Base-by-base conservation (phyloP, 1,284 basidiomycete species). In the Athelia psychrophila region DNA sequence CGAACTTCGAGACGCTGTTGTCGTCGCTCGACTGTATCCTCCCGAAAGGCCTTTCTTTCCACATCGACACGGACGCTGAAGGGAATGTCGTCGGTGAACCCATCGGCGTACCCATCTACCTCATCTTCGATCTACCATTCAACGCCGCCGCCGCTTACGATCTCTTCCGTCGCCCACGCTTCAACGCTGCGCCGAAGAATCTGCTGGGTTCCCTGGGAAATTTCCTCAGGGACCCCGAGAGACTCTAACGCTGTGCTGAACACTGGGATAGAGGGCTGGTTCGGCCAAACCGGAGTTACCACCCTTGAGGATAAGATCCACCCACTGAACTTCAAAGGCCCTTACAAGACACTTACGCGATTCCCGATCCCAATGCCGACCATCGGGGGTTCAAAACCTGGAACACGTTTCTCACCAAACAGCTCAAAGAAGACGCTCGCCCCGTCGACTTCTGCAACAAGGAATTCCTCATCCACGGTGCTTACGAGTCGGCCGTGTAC, bases 401-500 rank as follows among this genome's bases (percentile, higher is more conserved):
- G 78, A 80, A 82, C 54, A 73, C 75, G 52, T 83, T 79, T 64
- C 83, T 84, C 64, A 78, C 72, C 5, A 66, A 79, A 25, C 55
- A 57, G 1, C 74, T 79, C 57, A 60, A 60, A 24, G 62, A 64
- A 1, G 70, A 67, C 2, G 58, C 69, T 30, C 76, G 80, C 44
- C 74, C 77, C 1, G 42, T 79, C 44, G 64, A 60, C 2, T 46
- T 42, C 19, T 70, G 73, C 0, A 65, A 73, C 13, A 60, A 77
- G 55, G 56, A 69, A 44, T 52, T 60, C 32, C 58, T 79, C 51
- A 66, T 81, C 47, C 66, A 61, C 51, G 74, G 69, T 56, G 64
- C n/a, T n/a, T n/a, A n/a, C n/a, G n/a, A n/a, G n/a, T n/a, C n/a
- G n/a, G n/a, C n/a, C n/a, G n/a, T n/a, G n/a, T n/a, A n/a, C n/a